A percentile compares a stretch with the other conserved stretches of the same genome.
Conservation (phyloP, 495 filamentous ascomycete genomes). For the Glutinoglossum americanum region DNA sequence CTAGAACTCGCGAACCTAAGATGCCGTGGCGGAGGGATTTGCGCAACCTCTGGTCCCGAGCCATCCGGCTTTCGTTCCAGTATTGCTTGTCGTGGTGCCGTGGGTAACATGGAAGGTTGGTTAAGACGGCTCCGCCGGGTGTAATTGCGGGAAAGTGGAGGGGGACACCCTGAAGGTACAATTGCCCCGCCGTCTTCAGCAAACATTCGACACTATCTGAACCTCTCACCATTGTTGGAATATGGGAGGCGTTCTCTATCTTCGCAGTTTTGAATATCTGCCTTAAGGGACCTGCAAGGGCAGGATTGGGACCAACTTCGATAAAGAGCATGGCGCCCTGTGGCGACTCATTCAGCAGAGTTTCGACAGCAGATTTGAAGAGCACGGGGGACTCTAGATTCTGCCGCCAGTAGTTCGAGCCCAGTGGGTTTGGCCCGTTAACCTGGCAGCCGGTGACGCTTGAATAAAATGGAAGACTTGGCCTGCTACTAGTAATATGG, state of each 20-base stretch:
- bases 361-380: conserved; percentile 10
- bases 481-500: background rate
- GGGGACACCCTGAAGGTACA: conserved; percentile 7
- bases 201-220: no score
- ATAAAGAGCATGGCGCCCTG: no score
- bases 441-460: background rate
- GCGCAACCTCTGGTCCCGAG: conserved; percentile 17
- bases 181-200: background rate
- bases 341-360: no score
- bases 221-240: no score
- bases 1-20: background rate
- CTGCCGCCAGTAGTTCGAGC: background rate
- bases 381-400: conserved; percentile 10
- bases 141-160: no score
- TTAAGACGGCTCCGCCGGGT: no score
- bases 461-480: background rate
- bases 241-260: no score
- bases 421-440: background rate
- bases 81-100: conserved; percentile 5
- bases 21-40: conserved; percentile 6
- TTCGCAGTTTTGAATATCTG: no score
- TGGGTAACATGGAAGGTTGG: no score
- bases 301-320: no score
- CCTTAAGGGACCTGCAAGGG: no score
- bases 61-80: conserved; percentile 16